Conservation (phyloP, 805 yeast species). For the Kockiozyma suomiensis region DNA sequence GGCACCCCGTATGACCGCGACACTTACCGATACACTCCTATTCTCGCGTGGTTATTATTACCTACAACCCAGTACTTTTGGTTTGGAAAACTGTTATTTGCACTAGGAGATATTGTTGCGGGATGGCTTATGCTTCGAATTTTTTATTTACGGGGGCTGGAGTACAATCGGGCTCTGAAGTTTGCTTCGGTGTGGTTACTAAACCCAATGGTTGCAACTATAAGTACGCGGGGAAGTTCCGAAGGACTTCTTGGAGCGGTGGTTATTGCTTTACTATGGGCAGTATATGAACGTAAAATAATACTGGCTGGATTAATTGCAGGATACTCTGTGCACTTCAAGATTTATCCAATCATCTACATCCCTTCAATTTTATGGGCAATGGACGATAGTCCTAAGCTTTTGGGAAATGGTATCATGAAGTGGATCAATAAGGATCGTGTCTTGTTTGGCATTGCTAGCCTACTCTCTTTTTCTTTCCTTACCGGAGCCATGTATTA, state of each 20-base stretch:
- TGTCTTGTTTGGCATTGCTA: constrained; percentile 47
- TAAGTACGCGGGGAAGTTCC: constrained; percentile 89
- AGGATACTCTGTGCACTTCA: constrained; percentile 86
- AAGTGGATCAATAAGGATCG: constrained; percentile 50
- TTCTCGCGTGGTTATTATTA: constrained; percentile 76
- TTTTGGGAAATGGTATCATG: constrained; percentile 30
- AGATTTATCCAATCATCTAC: constrained; percentile 89
- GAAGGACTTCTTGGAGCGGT: constrained; percentile 86
- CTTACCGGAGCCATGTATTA: constrained; percentile 64
- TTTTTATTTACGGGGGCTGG: constrained; percentile 41
- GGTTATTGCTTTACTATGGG: constrained; percentile 57
- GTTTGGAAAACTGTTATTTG: constrained; percentile 80
- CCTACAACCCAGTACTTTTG: constrained; percentile 64
- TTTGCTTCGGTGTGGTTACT: constrained; percentile 75
- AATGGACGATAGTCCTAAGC: constrained; percentile 25
- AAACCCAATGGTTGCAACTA: constrained; percentile 93
- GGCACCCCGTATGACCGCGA: constrained; percentile 81
- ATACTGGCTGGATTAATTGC: constrained; percentile 52
- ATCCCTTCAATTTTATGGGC: constrained; percentile 56
- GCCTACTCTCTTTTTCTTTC: constrained; percentile 49
- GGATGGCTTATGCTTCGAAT: constrained; percentile 62
- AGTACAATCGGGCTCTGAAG: constrained; percentile 45
- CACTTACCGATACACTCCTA: constrained; percentile 91
- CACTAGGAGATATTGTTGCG: constrained; percentile 76
- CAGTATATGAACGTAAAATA: constrained; percentile 47